Evolutionary conservation across 345 rosid genomes (phyloP).

Genomic region (Limnanthes douglasii): DNA sequence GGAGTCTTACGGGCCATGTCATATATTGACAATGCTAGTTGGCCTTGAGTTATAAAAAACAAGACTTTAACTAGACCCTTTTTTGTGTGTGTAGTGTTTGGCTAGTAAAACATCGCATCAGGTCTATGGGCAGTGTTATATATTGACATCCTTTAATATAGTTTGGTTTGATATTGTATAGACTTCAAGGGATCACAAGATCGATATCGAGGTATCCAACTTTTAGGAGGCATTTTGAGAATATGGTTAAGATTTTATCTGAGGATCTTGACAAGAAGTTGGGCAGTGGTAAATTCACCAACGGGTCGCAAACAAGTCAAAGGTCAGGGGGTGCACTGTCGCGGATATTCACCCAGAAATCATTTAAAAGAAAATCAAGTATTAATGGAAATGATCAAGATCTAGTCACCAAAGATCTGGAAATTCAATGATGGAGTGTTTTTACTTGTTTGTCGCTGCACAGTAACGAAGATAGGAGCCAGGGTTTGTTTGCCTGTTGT

Average conservation of each 20-base stretch:
- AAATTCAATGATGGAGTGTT: constrained; percentile 21
- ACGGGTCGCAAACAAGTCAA: constrained; percentile 13
- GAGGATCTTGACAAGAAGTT: constrained; percentile 49
- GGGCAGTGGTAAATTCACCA: constrained; percentile 11
- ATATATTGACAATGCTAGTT: no score
- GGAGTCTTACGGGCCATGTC: no score
- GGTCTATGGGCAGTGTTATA: neutral
- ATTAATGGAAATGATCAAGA: constrained; percentile 36
- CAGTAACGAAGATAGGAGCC: no score
- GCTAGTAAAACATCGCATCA: no score
- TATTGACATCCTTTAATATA: neutral
- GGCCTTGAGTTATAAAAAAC: no score
- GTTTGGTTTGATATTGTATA: constrained; percentile 10
- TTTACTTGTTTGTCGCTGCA: no score
- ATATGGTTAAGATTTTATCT: constrained; percentile 32
- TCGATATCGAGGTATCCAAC: constrained; percentile 82
- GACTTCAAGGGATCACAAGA: constrained; percentile 78
- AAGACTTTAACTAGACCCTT: no score
- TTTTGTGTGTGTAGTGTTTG: no score
- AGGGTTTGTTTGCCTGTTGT: no score
- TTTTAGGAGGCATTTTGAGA: constrained; percentile 42
- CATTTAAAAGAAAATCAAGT: constrained; percentile 40
- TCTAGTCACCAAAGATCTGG: constrained; percentile 19
- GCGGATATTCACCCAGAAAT: constrained; percentile 40
- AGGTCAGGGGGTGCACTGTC: constrained; percentile 44